These are phyloP conservation scores for Botryotinia narcissicola DNA, from an alignment of 2,329 filamentous ascomycete species.

Conservation along the genomic window DNA sequence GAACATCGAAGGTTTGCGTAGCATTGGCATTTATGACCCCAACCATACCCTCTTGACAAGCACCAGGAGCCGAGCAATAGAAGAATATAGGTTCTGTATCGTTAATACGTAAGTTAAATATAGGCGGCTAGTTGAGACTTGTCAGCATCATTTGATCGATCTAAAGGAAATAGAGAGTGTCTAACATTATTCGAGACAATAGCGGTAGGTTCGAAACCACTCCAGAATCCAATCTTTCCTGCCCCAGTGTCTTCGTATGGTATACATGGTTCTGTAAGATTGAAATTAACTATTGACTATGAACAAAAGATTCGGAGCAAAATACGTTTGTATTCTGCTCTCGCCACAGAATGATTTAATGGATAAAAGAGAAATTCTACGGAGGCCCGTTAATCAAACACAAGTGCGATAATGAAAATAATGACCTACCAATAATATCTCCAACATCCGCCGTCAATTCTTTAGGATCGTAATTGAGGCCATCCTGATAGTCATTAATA, in stretches of 20 bases:
- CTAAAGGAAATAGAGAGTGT: conserved; percentile 9
- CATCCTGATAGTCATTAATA: conserved; percentile 24
- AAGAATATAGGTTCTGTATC: conserved; percentile 64
- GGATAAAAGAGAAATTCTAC: conserved; percentile 59
- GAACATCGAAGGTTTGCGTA: conserved; percentile 48
- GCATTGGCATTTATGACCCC: conserved; percentile 69
- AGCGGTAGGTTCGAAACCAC: conserved; percentile 48
- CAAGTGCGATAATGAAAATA: neutral
- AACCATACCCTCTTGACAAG: conserved; percentile 70
- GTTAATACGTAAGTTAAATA: conserved; percentile 50
- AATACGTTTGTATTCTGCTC: conserved; percentile 50
- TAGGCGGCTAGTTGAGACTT: conserved; percentile 38
- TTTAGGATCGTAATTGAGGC: conserved; percentile 40
- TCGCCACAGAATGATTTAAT: conserved; percentile 61
- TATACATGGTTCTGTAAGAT: conserved; percentile 53
- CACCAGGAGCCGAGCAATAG: conserved; percentile 66
- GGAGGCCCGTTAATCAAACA: conserved; percentile 12
- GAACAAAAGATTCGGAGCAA: neutral
- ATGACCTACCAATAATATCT: conserved; percentile 46
- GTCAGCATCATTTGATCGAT: conserved; percentile 16
- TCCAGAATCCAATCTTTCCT: conserved; percentile 53
- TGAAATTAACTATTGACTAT: neutral
- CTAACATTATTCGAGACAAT: conserved; percentile 44
- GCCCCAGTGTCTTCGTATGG: conserved; percentile 55
- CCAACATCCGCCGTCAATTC: conserved; percentile 44